Evolutionary conservation across 1,284 basidiomycete species (phyloP).

Genomic region (Neolentinus lepideus): DNA sequence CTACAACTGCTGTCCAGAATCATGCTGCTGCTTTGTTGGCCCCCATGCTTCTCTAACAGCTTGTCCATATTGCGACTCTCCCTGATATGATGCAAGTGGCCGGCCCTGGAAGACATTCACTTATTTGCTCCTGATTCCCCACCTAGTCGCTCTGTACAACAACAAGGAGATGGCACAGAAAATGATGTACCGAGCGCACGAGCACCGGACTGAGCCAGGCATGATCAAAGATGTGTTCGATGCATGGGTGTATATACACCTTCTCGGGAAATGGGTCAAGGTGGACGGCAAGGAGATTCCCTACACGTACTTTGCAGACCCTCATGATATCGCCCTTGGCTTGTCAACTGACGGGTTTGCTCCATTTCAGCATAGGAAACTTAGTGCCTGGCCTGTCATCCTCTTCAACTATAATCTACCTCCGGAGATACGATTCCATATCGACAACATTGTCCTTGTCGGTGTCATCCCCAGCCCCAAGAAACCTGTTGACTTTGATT

Average conservation of each 20-base stretch:
- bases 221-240: slow-evolving; percentile 17
- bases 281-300: slow-evolving; percentile 9
- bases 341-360: slow-evolving; percentile 28
- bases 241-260: slow-evolving; percentile 10
- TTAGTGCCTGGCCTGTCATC: slow-evolving; percentile 36
- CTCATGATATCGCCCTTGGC: slow-evolving; percentile 22
- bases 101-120: slow-evolving; percentile 9
- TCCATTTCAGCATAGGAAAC: slow-evolving; percentile 27
- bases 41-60: slow-evolving; percentile 11
- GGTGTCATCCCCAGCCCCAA: slow-evolving; percentile 37
- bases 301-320: slow-evolving; percentile 18
- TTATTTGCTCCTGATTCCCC: slow-evolving; percentile 13
- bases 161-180: slow-evolving; percentile 9
- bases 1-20: slow-evolving; percentile 30
- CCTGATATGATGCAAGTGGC: slow-evolving; percentile 14
- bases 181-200: slow-evolving; percentile 16
- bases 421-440: slow-evolving; percentile 24
- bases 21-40: slow-evolving; percentile 26
- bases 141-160: slow-evolving; percentile 9
- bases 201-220: slow-evolving; percentile 7
- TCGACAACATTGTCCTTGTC: slow-evolving; percentile 25
- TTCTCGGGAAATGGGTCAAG: slow-evolving; percentile 9
- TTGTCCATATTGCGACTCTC: slow-evolving; percentile 26
- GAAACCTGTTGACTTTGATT: slow-evolving; percentile 32
- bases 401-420: slow-evolving; percentile 33